Evolutionary conservation across 1,284 basidiomycete species (phyloP).

Genomic region (Ganoderma lucidum): DNA sequence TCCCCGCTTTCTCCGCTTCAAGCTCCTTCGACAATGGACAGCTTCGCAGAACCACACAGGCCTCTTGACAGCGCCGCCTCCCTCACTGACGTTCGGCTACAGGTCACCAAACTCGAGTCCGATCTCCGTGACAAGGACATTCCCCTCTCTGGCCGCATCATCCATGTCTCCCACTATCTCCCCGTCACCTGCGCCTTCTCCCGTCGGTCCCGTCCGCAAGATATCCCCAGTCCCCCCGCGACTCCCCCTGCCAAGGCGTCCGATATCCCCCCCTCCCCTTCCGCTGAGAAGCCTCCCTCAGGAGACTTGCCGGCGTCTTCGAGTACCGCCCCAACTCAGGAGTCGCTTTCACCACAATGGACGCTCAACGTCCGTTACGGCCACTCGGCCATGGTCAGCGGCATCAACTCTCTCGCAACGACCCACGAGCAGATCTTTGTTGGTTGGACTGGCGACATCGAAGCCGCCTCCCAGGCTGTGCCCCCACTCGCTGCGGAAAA

Average conservation of each 20-base stretch:
- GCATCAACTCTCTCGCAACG: slow-evolving; percentile 84
- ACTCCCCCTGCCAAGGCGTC: slow-evolving; percentile 63
- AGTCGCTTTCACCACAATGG: slow-evolving; percentile 58
- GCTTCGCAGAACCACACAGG: slow-evolving; percentile 53
- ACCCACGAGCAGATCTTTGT: slow-evolving; percentile 92
- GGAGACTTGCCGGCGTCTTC: slow-evolving; percentile 20
- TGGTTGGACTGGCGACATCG: slow-evolving; percentile 93
- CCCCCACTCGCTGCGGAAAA: slow-evolving; percentile 31
- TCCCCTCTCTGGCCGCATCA: slow-evolving; percentile 82
- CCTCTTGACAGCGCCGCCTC: slow-evolving; percentile 46
- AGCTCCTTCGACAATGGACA: slow-evolving; percentile 48
- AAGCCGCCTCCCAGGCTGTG: slow-evolving; percentile 44
- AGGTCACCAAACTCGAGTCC: slow-evolving; percentile 71
- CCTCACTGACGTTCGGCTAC: slow-evolving; percentile 63
- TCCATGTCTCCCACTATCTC: slow-evolving; percentile 88
- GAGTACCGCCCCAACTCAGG: slow-evolving; percentile 12
- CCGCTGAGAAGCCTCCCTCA: slow-evolving; percentile 22
- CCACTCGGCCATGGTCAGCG: slow-evolving; percentile 95
- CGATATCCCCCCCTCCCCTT: slow-evolving; percentile 50
- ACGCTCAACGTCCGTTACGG: slow-evolving; percentile 84
- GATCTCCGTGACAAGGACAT: slow-evolving; percentile 74
- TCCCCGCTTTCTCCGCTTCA: background rate
- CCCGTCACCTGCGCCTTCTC: slow-evolving; percentile 71
- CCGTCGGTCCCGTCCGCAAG: slow-evolving; percentile 43
- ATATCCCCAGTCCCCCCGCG: slow-evolving; percentile 71